Conservation (phyloP, 2,329 filamentous ascomycete genomes). For the Daldinia eschscholtzii region DNA sequence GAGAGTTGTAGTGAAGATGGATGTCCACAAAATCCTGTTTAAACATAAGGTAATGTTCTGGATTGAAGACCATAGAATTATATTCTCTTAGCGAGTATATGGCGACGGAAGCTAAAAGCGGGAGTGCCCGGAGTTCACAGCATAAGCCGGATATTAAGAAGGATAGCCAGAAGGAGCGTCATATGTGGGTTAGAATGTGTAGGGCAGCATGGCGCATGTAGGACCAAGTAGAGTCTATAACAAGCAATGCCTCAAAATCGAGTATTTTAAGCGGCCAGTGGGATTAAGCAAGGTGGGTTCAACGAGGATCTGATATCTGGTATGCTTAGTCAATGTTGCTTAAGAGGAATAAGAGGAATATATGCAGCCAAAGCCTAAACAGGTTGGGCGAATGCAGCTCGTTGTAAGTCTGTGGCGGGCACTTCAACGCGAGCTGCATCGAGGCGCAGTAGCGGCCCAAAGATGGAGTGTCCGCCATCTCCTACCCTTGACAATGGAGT, state of each 20-base stretch:
- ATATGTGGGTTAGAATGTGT: slow-evolving; percentile 24
- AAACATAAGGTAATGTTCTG: slow-evolving; percentile 14
- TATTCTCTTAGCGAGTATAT: slow-evolving; percentile 15
- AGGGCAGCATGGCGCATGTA: slow-evolving; percentile 30
- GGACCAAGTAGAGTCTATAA: slow-evolving; percentile 15
- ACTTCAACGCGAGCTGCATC: slow-evolving; percentile 32
- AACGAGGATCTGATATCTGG: slow-evolving; percentile 34
- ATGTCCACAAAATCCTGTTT: slow-evolving; percentile 14
- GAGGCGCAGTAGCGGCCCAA: slow-evolving; percentile 27
- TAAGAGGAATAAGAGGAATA: slow-evolving; percentile 16
- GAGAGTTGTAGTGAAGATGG: slow-evolving; percentile 17
- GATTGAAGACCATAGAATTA: not conserved
- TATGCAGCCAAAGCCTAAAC: slow-evolving; percentile 41
- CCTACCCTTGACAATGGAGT: slow-evolving; percentile 30
- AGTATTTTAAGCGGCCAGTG: not conserved
- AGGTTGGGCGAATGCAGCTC: slow-evolving; percentile 40
- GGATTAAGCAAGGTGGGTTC: slow-evolving; percentile 31
- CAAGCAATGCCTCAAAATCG: slow-evolving; percentile 13
- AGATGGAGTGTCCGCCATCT: slow-evolving; percentile 25
- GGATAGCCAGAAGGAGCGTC: slow-evolving; percentile 16
- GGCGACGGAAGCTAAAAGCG: slow-evolving; percentile 45
- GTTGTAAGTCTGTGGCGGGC: slow-evolving; percentile 27
- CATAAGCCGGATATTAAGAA: slow-evolving; percentile 37
- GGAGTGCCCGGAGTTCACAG: slow-evolving; percentile 44
- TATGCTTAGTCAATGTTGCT: slow-evolving; percentile 30